A percentile compares a stretch with the other conserved stretches of the same genome.
Evolutionary conservation across 2,329 filamentous ascomycete species (phyloP).

Genomic region (Pseudomassariella vexata): DNA sequence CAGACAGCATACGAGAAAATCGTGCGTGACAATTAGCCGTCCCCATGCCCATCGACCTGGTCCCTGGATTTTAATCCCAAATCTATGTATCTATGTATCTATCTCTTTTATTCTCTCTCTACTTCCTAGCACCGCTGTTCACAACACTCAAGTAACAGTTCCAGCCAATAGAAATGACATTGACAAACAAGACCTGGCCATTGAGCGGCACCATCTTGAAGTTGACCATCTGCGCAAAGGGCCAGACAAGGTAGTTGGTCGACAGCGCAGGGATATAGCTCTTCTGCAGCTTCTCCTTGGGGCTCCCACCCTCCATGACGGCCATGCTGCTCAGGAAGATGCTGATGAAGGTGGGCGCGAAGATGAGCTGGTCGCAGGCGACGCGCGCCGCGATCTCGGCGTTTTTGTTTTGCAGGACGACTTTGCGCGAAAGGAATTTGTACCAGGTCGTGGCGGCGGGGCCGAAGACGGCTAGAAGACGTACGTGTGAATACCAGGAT

Average conservation of each 20-base stretch:
- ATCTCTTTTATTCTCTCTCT: not conserved
- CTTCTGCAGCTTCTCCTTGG: conserved; percentile 62
- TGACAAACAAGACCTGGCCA: conserved; percentile 80
- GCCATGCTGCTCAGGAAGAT: conserved; percentile 83
- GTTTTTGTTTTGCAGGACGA: conserved; percentile 59
- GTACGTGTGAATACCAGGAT: too few relatives aligned
- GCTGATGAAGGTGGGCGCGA: conserved; percentile 78
- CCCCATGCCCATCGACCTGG: too few relatives aligned
- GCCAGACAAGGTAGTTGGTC: conserved; percentile 88
- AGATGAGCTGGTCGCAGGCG: conserved; percentile 72
- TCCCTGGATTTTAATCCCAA: too few relatives aligned
- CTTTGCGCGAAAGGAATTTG: conserved; percentile 65
- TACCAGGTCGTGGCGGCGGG: conserved; percentile 87
- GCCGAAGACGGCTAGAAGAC: conserved; percentile 65
- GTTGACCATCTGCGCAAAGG: conserved; percentile 76
- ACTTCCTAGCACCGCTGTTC: conserved; percentile 45
- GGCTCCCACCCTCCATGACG: conserved; percentile 61
- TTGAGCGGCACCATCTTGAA: conserved; percentile 83
- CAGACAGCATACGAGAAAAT: not conserved
- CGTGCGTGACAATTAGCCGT: too few relatives aligned
- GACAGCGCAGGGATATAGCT: conserved; percentile 67
- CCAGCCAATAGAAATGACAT: conserved; percentile 67
- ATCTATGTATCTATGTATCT: conserved; percentile 4
- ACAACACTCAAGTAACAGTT: conserved; percentile 60
- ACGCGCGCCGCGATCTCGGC: conserved; percentile 73